A percentile compares a stretch with the other conserved stretches of the same genome.
Evolutionary conservation across 352 stramenopile species (phyloP).

Genomic region (Phytophthora cactorum): DNA sequence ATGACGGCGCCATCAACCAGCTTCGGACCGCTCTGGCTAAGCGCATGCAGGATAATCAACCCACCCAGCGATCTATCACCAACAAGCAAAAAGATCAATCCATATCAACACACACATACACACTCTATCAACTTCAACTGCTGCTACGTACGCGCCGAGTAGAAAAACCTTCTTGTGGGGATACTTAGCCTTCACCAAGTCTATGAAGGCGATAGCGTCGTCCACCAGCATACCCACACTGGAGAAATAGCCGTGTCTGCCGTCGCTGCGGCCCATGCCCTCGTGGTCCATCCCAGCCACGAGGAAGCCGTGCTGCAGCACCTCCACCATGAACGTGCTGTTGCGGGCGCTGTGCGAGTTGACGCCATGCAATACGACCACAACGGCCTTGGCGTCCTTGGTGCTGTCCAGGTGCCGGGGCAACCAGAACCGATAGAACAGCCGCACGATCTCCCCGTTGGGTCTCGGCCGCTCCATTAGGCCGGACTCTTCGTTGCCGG

Average conservation of each 20-base stretch:
- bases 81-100: background rate
- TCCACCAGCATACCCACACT: constrained; percentile 65
- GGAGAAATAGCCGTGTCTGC: constrained; percentile 78
- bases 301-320: constrained; percentile 68
- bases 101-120: constrained; percentile 10
- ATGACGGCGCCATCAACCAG: constrained; percentile 78
- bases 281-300: constrained; percentile 74
- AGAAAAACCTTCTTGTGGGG: constrained; percentile 74
- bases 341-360: constrained; percentile 85
- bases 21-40: constrained; percentile 49
- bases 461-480: constrained; percentile 49
- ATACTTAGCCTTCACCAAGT: constrained; percentile 65
- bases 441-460: constrained; percentile 41
- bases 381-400: constrained; percentile 47
- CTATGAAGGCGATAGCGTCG: constrained; percentile 71
- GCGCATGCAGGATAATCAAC: constrained; percentile 64
- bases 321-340: constrained; percentile 75
- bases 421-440: constrained; percentile 83
- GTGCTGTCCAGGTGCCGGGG: constrained; percentile 48
- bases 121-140: background rate
- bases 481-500: constrained; percentile 57
- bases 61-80: constrained; percentile 68
- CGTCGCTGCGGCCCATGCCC: constrained; percentile 79
- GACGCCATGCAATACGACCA: constrained; percentile 79
- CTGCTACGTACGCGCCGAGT: constrained; percentile 56